Conservation (phyloP, 2,329 filamentous ascomycete species). For the Cryphonectria naterciae region DNA sequence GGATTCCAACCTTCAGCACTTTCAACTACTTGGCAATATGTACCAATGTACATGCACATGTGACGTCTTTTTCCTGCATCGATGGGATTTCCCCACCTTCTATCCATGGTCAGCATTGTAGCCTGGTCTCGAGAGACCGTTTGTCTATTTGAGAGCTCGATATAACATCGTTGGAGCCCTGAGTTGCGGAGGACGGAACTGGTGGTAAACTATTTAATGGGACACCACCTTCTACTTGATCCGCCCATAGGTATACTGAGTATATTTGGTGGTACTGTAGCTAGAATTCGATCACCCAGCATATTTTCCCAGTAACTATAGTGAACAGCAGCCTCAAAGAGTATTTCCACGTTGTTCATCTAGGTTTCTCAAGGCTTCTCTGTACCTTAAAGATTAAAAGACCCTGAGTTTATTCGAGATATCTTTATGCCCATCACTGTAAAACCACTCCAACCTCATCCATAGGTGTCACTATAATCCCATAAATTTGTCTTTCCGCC, state of each 20-base stretch:
- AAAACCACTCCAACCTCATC: slow-evolving; percentile 13
- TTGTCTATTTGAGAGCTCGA: background rate
- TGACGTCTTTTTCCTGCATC: background rate
- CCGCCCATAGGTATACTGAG: no score
- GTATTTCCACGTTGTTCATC: no score
- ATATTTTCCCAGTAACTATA: no score
- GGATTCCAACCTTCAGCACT: background rate
- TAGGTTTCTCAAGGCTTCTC: no score
- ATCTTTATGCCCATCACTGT: background rate
- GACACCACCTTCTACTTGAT: background rate
- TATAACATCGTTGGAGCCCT: background rate
- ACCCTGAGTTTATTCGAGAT: background rate
- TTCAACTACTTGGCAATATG: background rate
- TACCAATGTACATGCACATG: slow-evolving; percentile 1
- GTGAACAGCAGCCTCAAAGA: no score
- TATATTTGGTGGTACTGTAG: no score
- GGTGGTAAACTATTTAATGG: background rate
- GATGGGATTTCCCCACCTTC: background rate
- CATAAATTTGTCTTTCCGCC: slow-evolving; percentile 32
- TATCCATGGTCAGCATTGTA: background rate
- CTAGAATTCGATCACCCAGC: no score
- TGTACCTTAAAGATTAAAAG: no score
- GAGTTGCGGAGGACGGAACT: background rate
- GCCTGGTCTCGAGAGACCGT: background rate
- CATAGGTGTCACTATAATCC: slow-evolving; percentile 28